Evolutionary conservation across 2,329 filamentous ascomycete species (phyloP).

Genomic region (Neopestalotiopsis sp.): DNA sequence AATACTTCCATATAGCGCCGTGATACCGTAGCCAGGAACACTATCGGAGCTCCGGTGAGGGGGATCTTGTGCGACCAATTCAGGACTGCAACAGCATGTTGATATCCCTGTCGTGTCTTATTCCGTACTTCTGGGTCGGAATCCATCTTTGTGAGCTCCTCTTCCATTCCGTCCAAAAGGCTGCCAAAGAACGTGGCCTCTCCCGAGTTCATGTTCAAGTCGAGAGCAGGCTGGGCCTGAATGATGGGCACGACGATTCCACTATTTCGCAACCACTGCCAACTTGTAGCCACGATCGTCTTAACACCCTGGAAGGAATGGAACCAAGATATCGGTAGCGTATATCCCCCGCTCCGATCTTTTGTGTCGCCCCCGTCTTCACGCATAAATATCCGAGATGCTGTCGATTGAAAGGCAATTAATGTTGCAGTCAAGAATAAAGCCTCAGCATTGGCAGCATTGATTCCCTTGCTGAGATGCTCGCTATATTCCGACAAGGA

Average conservation of each 20-base stretch:
- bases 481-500: constrained; percentile 65
- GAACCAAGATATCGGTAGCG: constrained; percentile 67
- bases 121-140: constrained; percentile 23
- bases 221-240: constrained; percentile 66
- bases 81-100: constrained; percentile 68
- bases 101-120: constrained; percentile 59
- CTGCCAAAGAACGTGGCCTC: constrained; percentile 65
- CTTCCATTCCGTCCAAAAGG: constrained; percentile 61
- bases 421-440: constrained; percentile 67
- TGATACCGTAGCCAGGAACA: constrained; percentile 69
- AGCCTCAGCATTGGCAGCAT: constrained; percentile 63
- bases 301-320: constrained; percentile 72
- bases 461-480: constrained; percentile 60
- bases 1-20: constrained; percentile 66
- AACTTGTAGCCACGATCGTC: constrained; percentile 66
- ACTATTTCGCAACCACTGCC: constrained; percentile 66
- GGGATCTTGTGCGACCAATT: constrained; percentile 70
- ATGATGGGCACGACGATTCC: constrained; percentile 64
- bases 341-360: constrained; percentile 51
- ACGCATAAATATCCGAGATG: constrained; percentile 66
- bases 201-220: constrained; percentile 60
- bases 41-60: constrained; percentile 61
- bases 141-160: constrained; percentile 50
- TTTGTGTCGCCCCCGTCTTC: constrained; percentile 51
- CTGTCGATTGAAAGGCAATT: constrained; percentile 70